phyloP scores from a whole-genome alignment of 352 stramenopile genomes.

The Salisapilia sapeloensis region DNA sequence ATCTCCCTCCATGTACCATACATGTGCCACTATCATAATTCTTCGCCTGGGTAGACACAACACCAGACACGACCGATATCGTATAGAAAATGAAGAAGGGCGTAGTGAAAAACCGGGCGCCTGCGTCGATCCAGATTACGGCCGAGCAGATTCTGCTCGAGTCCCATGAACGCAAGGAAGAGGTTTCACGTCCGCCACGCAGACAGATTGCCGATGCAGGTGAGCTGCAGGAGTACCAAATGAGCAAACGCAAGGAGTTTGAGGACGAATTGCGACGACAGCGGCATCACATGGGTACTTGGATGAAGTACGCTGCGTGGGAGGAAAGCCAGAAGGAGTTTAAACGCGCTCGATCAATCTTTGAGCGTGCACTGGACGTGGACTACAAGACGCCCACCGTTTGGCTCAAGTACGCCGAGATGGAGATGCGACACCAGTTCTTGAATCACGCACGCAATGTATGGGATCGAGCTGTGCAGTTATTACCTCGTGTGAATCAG shows the following conservation, averaged over 20 bases:
- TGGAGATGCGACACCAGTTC: conserved; percentile 99
- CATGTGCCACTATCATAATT: too few relatives aligned
- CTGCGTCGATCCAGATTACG: conserved; percentile 88
- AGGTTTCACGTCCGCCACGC: conserved; percentile 48
- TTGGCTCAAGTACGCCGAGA: conserved; percentile 98
- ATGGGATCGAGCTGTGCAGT: conserved; percentile 85
- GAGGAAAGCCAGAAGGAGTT: conserved; percentile 98
- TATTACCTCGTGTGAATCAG: conserved; percentile 93
- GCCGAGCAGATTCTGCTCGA: conserved; percentile 95
- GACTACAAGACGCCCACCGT: conserved; percentile 90
- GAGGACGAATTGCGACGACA: conserved; percentile 94
- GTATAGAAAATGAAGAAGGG: conserved; percentile 9
- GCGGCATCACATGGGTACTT: conserved; percentile 91
- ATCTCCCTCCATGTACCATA: too few relatives aligned
- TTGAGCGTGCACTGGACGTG: conserved; percentile 96
- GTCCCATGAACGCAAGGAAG: conserved; percentile 79
- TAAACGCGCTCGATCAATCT: conserved; percentile 90
- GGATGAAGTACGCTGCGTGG: conserved; percentile 97
- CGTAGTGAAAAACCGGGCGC: conserved; percentile 84
- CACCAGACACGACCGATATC: too few relatives aligned
- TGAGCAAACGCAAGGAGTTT: conserved; percentile 85
- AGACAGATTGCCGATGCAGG: conserved; percentile 80
- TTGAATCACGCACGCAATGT: conserved; percentile 97
- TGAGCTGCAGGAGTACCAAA: conserved; percentile 86
- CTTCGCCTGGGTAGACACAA: too few relatives aligned